These are phyloP conservation scores for Wallacemonas sp. DNA, from an alignment of 208 protist genomes.

Conservation along the genomic window DNA sequence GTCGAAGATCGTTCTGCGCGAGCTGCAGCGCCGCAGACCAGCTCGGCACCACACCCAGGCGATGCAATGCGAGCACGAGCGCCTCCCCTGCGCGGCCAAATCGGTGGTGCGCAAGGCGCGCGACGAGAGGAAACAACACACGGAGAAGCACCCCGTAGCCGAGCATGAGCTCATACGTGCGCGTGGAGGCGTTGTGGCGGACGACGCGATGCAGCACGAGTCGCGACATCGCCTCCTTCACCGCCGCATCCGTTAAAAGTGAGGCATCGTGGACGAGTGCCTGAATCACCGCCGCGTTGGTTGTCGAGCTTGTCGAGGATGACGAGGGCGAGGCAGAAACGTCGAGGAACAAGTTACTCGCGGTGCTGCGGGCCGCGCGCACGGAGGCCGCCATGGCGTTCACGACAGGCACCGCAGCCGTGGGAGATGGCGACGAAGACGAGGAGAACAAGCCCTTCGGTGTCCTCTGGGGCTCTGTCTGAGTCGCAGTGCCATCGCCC, in stretches of 20 bases:
- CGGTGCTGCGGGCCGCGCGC: background rate
- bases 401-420: background rate
- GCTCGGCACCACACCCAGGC: slow-evolving; percentile 56
- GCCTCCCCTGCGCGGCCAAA: slow-evolving; percentile 63
- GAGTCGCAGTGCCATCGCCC: too few species aligned
- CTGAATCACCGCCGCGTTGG: background rate
- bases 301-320: background rate
- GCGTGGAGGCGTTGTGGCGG: slow-evolving; percentile 21
- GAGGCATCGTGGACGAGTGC: slow-evolving; percentile 3
- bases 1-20: slow-evolving; percentile 23
- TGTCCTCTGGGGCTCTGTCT: background rate
- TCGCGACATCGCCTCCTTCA: slow-evolving; percentile 72
- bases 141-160: slow-evolving; percentile 65
- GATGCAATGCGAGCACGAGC: slow-evolving; percentile 48
- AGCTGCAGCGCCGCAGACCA: slow-evolving; percentile 39
- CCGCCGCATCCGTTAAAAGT: slow-evolving; percentile 43
- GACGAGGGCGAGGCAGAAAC: background rate
- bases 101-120: slow-evolving; percentile 42
- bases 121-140: slow-evolving; percentile 55
- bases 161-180: slow-evolving; percentile 50
- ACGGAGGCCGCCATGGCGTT: slow-evolving; percentile 7
- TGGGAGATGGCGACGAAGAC: background rate
- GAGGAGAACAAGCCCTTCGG: background rate
- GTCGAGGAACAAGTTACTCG: slow-evolving; percentile 11
- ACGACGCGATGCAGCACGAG: slow-evolving; percentile 78